A percentile compares a stretch with the other conserved stretches of the same genome.
Conservation (phyloP, 345 rosid species). For the Gossypium herbaceum region DNA sequence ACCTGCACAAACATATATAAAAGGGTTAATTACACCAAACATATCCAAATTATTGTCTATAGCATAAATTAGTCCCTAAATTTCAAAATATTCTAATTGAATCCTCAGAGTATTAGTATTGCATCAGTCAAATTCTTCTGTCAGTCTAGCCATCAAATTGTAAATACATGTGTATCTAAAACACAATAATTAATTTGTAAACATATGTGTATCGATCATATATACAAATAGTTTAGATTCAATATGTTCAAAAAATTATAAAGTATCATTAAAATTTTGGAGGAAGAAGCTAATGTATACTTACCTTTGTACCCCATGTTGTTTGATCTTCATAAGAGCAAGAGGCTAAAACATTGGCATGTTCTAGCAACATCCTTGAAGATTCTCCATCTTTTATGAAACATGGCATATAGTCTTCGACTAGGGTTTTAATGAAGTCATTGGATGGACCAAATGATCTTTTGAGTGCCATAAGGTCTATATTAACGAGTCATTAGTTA, state of each 20-base stretch:
- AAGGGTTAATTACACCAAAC: no score
- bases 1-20: constrained; percentile 24
- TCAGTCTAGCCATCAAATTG: neutral
- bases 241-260: no score
- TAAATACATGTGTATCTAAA: no score
- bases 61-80: no score
- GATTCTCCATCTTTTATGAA: neutral
- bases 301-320: constrained; percentile 42
- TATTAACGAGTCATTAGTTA: neutral
- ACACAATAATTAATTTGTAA: no score
- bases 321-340: constrained; percentile 30
- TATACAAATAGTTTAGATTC: no score
- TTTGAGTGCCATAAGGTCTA: constrained; percentile 17
- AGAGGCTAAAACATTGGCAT: constrained; percentile 26
- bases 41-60: no score
- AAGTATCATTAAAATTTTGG: no score
- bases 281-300: neutral
- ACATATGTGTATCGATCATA: no score
- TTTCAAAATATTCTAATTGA: no score
- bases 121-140: no score
- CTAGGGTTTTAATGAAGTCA: constrained; percentile 28
- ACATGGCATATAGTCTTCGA: neutral
- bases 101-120: no score
- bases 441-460: constrained; percentile 30
- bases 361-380: constrained; percentile 13